These are phyloP conservation scores for Naganishia friedmannii DNA, from an alignment of 768 basidiomycete genomes.

Conservation along the genomic window DNA sequence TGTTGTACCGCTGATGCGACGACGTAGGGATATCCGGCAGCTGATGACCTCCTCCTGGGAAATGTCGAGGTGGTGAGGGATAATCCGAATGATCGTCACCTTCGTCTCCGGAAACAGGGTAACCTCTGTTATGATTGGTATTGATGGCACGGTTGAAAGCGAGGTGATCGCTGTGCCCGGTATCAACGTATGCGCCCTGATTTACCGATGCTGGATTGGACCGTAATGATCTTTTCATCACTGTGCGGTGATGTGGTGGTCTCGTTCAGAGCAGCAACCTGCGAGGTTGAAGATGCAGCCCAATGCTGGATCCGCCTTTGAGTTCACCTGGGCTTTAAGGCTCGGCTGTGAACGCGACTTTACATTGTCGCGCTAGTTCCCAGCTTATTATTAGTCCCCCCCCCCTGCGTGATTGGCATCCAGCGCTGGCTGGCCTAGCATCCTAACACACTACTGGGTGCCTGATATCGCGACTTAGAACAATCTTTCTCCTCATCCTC, in stretches of 20 bases:
- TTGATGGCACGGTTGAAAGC: conserved; percentile 20
- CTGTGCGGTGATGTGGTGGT: neutral
- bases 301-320: too few relatives aligned
- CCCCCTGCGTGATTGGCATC: too few relatives aligned
- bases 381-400: too few relatives aligned
- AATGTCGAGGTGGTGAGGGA: neutral
- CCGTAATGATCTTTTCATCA: conserved; percentile 24
- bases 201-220: conserved; percentile 20
- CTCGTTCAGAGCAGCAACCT: neutral
- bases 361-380: too few relatives aligned
- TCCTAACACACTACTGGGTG: too few relatives aligned
- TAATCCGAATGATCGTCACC: conserved; percentile 3
- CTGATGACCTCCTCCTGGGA: neutral
- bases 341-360: conserved; percentile 13
- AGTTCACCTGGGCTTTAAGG: too few relatives aligned
- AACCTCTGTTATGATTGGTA: conserved; percentile 3
- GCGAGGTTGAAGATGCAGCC: neutral
- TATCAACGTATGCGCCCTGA: conserved; percentile 12
- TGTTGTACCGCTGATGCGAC: neutral
- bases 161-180: conserved; percentile 21
- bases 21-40: conserved; percentile 2
- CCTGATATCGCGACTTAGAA: too few relatives aligned
- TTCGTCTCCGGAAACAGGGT: neutral
- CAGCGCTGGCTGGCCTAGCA: too few relatives aligned
- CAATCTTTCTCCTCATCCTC: too few relatives aligned